phyloP scores from a whole-genome alignment of 768 basidiomycete genomes.

The Macrolepiota fuliginosa region DNA sequence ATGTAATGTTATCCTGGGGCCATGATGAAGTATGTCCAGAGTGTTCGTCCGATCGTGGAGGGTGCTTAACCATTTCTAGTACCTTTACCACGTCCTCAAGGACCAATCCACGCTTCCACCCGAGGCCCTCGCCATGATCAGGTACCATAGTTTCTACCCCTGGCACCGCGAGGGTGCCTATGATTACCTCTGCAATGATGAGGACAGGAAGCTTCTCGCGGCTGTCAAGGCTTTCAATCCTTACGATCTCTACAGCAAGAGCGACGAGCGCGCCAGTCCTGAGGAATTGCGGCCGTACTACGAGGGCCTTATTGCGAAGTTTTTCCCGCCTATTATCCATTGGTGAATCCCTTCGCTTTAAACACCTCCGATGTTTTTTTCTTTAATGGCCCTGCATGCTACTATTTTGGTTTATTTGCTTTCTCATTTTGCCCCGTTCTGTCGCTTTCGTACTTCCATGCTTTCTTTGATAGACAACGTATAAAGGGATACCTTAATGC shows the following conservation, averaged over 20 bases:
- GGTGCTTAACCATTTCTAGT: constrained; percentile 39
- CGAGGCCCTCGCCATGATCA: constrained; percentile 87
- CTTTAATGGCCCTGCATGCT: not conserved
- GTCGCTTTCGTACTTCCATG: not conserved
- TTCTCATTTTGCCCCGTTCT: constrained; percentile 9
- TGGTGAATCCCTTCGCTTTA: constrained; percentile 51
- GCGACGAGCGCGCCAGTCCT: constrained; percentile 62
- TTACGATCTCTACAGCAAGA: constrained; percentile 92
- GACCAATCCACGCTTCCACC: constrained; percentile 78
- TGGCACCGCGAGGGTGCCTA: constrained; percentile 93
- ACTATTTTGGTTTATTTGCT: not conserved
- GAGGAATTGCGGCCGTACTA: constrained; percentile 81
- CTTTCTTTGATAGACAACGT: not conserved
- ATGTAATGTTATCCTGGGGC: constrained; percentile 88
- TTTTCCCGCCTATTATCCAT: constrained; percentile 77
- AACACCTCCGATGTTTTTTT: not conserved
- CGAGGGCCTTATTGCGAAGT: constrained; percentile 76
- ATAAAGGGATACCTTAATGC: not conserved
- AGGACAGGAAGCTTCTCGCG: constrained; percentile 59
- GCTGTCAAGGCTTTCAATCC: constrained; percentile 90
- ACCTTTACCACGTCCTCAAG: constrained; percentile 81
- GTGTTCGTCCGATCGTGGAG: constrained; percentile 1
- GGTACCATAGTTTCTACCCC: constrained; percentile 94
- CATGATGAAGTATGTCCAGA: constrained; percentile 71
- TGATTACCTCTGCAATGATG: constrained; percentile 71